Evolutionary conservation across 2,329 filamentous ascomycete genomes (phyloP).

Genomic region (Botryotinia narcissicola): DNA sequence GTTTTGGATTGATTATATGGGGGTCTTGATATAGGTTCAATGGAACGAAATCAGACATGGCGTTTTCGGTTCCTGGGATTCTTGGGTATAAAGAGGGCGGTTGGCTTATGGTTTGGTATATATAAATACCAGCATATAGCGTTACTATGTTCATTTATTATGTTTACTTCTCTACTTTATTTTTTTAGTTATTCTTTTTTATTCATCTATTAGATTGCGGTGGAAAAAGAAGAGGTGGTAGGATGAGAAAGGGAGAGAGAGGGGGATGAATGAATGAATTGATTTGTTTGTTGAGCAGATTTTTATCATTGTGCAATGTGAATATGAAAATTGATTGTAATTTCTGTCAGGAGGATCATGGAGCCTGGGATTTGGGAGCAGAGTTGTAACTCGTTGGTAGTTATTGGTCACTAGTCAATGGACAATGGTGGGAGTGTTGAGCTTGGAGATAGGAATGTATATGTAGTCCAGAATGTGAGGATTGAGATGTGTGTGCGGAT

Average conservation of each 20-base stretch:
- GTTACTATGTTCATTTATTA: not conserved
- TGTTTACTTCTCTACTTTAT: not conserved
- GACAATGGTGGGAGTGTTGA: not conserved
- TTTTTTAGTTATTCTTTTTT: not conserved
- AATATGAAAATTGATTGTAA: not conserved
- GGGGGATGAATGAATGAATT: not conserved
- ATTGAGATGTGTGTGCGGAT: not conserved
- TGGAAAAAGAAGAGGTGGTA: not conserved
- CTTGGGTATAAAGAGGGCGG: not conserved
- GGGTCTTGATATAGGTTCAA: not conserved
- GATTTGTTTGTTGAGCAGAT: not conserved
- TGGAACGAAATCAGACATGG: not conserved
- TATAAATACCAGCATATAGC: not conserved
- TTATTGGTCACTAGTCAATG: not conserved
- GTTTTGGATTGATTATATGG: not conserved
- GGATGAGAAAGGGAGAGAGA: not conserved
- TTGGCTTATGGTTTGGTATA: not conserved
- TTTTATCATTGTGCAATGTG: not conserved
- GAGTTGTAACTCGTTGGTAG: accelerated
- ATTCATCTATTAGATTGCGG: not conserved
- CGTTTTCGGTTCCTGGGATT: not conserved
- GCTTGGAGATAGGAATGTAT: not conserved
- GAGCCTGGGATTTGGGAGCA: not conserved
- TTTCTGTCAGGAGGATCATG: not conserved
- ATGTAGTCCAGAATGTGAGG: not conserved